Conservation (phyloP, 345 rosid species). For the Punica granatum region DNA sequence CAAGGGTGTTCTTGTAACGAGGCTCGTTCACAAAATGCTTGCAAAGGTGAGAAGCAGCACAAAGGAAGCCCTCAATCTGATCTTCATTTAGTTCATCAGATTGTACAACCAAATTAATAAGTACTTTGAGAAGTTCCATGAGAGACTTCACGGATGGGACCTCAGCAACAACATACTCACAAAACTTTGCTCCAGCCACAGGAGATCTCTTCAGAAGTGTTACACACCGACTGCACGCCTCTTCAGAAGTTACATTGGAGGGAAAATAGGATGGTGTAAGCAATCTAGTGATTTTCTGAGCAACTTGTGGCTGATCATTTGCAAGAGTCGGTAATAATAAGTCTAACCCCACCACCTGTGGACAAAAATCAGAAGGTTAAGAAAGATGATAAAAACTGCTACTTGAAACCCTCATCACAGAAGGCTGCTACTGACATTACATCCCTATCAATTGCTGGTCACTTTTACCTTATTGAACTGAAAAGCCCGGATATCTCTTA, state of each 20-base stretch:
- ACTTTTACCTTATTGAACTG: constrained; percentile 78
- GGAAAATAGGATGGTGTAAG: constrained; percentile 92
- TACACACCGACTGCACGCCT: constrained; percentile 75
- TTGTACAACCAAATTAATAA: constrained; percentile 44
- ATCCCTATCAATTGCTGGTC: constrained; percentile 6
- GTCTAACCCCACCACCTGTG: constrained; percentile 68
- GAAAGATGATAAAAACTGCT: not conserved
- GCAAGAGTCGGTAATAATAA: constrained; percentile 55
- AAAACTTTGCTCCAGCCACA: constrained; percentile 85
- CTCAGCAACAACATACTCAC: constrained; percentile 54
- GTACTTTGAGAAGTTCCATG: constrained; percentile 56
- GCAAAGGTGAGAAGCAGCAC: constrained; percentile 48
- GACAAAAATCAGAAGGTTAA: constrained; percentile 10
- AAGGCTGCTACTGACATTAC: not conserved
- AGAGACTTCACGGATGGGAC: constrained; percentile 56
- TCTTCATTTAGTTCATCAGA: constrained; percentile 35
- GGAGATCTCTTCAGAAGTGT: constrained; percentile 78
- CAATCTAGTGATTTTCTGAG: constrained; percentile 60
- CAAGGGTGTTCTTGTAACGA: constrained; percentile 39
- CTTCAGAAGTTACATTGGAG: constrained; percentile 47
- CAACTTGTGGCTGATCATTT: constrained; percentile 65
- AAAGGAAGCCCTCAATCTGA: constrained; percentile 70
- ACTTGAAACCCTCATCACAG: not conserved
- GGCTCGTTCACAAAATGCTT: constrained; percentile 42
- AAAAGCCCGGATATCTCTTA: constrained; percentile 55